Conservation (phyloP, 768 basidiomycete genomes). For the Leccinum broughii region DNA sequence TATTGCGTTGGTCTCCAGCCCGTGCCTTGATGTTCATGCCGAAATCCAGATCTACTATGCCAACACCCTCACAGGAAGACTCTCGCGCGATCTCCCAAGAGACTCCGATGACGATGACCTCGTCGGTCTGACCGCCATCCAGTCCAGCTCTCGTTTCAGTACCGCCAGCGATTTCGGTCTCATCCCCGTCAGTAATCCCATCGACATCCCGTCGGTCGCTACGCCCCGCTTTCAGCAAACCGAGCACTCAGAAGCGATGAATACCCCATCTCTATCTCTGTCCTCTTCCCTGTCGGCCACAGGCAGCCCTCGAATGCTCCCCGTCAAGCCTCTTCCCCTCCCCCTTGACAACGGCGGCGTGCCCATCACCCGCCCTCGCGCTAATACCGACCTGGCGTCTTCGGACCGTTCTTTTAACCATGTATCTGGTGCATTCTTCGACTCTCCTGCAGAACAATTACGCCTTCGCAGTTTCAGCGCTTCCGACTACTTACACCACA, state of each 20-base stretch:
- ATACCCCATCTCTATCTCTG: not conserved
- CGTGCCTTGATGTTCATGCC: not conserved
- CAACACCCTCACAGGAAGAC: conserved; percentile 81
- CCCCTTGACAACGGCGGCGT: not conserved
- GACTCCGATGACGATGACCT: conserved; percentile 61
- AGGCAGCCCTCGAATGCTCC: not conserved
- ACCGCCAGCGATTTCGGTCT: conserved; percentile 50
- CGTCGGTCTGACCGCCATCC: conserved; percentile 49
- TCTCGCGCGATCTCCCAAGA: conserved; percentile 76
- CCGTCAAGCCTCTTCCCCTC: conserved; percentile 11
- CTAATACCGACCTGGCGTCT: conserved; percentile 25
- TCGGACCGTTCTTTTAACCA: conserved; percentile 9
- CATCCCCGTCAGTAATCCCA: conserved; percentile 25
- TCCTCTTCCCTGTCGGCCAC: not conserved
- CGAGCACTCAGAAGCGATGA: not conserved
- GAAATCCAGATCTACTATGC: conserved; percentile 81
- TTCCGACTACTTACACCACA: conserved; percentile 4
- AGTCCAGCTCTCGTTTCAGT: conserved; percentile 51
- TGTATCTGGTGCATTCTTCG: conserved; percentile 9
- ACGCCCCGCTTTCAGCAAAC: not conserved
- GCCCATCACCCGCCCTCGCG: conserved; percentile 20
- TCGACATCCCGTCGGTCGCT: not conserved
- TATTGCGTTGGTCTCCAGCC: conserved; percentile 1
- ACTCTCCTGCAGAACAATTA: conserved; percentile 8
- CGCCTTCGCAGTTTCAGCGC: conserved; percentile 25